phyloP scores from a whole-genome alignment of 2,329 filamentous ascomycete genomes.

The Colletotrichum ledebouriae region DNA sequence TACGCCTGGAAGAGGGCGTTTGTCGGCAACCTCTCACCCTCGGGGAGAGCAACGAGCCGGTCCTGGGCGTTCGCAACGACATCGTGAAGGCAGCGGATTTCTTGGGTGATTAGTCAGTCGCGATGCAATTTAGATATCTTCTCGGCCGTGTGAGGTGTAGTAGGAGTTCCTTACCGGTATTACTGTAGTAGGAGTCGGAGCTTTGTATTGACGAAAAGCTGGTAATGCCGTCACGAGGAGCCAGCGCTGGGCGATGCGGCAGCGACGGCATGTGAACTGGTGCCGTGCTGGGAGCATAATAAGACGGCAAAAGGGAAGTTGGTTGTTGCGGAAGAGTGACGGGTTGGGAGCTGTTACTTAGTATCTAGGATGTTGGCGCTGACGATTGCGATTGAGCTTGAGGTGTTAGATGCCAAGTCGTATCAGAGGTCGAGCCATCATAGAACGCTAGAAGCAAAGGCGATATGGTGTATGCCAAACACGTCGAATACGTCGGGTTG shows the following conservation, averaged over 20 bases:
- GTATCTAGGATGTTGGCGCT: background rate
- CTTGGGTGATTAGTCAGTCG: slow-evolving; percentile 56
- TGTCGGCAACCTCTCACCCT: slow-evolving; percentile 76
- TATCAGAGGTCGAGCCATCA: background rate
- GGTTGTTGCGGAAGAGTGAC: background rate
- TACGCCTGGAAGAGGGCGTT: slow-evolving; percentile 87
- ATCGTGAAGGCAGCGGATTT: slow-evolving; percentile 82
- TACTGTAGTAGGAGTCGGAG: slow-evolving; percentile 66
- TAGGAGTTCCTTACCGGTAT: slow-evolving; percentile 63
- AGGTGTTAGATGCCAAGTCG: background rate
- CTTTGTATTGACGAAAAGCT: slow-evolving; percentile 46
- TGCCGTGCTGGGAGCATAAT: slow-evolving; percentile 51
- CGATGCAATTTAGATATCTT: background rate
- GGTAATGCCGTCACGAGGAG: slow-evolving; percentile 52
- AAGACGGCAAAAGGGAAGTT: slow-evolving; percentile 34
- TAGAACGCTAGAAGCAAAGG: background rate
- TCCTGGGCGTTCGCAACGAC: slow-evolving; percentile 81
- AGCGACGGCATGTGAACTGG: slow-evolving; percentile 52
- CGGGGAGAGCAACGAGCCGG: slow-evolving; percentile 68
- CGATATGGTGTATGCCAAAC: slow-evolving; percentile 10
- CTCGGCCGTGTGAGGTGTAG: background rate
- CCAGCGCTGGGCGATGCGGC: slow-evolving; percentile 52
- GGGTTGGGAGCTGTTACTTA: background rate
- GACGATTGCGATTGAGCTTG: background rate
- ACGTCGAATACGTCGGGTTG: slow-evolving; percentile 29